Percentiles rank a stretch among this genome's conserved stretches.
Conservation (phyloP, 164 flowering plant genomes). For the Paratinospora sagittata region DNA sequence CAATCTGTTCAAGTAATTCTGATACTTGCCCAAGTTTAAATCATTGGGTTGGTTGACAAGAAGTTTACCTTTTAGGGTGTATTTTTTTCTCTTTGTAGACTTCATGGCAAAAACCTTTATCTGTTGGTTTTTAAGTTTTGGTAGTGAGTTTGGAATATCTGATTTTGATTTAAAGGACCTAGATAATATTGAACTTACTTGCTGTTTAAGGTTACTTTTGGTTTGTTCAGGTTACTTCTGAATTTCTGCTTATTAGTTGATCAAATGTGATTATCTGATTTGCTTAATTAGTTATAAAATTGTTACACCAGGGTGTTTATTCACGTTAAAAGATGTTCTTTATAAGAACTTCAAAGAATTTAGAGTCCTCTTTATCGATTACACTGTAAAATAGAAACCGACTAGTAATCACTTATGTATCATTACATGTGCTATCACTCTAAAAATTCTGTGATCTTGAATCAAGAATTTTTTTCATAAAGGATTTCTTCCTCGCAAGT, state of each 20-base stretch:
- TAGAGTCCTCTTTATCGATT: no score
- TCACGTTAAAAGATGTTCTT: no score
- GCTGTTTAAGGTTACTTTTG: background rate
- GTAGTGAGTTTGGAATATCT: background rate
- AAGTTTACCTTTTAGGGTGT: background rate
- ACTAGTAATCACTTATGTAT: no score
- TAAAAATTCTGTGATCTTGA: no score
- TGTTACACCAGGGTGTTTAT: no score
- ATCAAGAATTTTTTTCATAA: no score
- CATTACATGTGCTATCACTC: no score
- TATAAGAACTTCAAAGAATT: no score
- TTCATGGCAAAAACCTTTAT: background rate
- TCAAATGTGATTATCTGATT: background rate
- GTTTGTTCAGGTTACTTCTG: background rate
- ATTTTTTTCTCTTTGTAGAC: background rate
- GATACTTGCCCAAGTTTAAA: background rate
- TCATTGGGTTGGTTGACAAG: background rate
- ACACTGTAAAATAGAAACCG: no score
- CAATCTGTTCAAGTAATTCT: constrained; percentile 20
- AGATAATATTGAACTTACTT: background rate
- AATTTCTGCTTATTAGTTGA: background rate
- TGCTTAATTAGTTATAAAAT: no score
- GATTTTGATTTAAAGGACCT: background rate
- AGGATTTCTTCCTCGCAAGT: no score
- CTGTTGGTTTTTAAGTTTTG: background rate